phyloP scores from a whole-genome alignment of 139 green algal species.

The Coccomyxa sp. region DNA sequence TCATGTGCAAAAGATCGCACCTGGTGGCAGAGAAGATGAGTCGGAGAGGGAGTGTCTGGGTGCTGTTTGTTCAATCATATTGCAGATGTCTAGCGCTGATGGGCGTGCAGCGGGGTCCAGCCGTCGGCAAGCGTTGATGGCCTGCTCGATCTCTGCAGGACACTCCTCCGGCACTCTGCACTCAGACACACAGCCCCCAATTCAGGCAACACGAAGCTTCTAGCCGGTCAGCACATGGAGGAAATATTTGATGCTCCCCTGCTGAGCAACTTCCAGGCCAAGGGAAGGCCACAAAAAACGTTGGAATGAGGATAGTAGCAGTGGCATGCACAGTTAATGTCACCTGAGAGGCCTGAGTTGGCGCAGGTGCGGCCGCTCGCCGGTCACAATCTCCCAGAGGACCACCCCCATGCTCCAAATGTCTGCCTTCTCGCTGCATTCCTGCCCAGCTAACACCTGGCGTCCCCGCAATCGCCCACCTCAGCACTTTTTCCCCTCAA shows the following conservation, averaged over 20 bases:
- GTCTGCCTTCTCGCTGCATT: conserved; percentile 30
- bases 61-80: not conserved
- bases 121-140: conserved; percentile 24
- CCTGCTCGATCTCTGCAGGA: conserved; percentile 24
- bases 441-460: conserved; percentile 32
- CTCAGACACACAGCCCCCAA: not conserved
- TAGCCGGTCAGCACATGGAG: not conserved
- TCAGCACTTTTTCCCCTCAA: not conserved
- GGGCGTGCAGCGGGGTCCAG: conserved; percentile 30
- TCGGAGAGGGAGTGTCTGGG: not conserved
- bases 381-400: conserved; percentile 43
- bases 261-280: not conserved
- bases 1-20: too few species aligned
- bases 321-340: not conserved
- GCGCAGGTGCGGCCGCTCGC: conserved; percentile 31
- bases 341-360: conserved; percentile 23
- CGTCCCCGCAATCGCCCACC: too few species aligned
- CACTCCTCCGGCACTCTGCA: conserved; percentile 31
- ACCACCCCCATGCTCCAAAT: conserved; percentile 39
- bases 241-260: not conserved
- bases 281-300: not conserved
- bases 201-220: not conserved
- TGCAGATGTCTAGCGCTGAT: conserved; percentile 19
- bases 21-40: too few species aligned
- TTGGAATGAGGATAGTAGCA: not conserved